Percentiles rank a stretch among this genome's conserved stretches.
Conservation (phyloP, 1,139 yeast species). For the Ashbya aceris region DNA sequence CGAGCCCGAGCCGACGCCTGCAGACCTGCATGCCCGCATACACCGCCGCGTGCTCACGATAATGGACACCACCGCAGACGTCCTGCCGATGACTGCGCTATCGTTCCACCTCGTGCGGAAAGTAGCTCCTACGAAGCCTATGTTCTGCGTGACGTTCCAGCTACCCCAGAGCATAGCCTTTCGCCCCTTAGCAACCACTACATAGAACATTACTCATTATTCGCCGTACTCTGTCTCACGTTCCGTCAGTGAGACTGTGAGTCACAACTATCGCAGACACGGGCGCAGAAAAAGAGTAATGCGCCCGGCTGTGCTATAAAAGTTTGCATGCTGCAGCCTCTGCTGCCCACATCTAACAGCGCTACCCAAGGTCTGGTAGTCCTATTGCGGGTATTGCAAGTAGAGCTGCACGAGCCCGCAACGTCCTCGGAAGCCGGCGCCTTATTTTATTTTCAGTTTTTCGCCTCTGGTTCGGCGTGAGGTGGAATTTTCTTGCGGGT, state of each 20-base stretch:
- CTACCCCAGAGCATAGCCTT: conserved; percentile 75
- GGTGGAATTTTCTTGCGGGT: no score
- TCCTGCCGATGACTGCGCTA: conserved; percentile 39
- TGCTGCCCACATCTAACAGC: no score
- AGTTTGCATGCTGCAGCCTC: no score
- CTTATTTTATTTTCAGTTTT: neutral
- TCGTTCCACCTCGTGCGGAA: conserved; percentile 76
- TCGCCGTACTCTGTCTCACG: no score
- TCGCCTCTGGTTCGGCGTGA: neutral
- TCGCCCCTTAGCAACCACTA: neutral
- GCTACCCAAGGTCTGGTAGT: no score
- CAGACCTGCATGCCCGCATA: conserved; percentile 55
- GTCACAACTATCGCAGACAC: no score
- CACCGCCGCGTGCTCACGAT: conserved; percentile 48
- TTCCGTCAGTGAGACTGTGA: no score
- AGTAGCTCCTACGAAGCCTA: conserved; percentile 94
- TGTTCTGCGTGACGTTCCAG: conserved; percentile 79
- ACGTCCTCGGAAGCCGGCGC: neutral
- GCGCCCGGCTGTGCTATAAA: no score
- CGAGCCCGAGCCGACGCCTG: conserved; percentile 61
- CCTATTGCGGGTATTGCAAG: no score
- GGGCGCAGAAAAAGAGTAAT: no score
- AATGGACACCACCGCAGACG: conserved; percentile 35
- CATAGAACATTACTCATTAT: no score
- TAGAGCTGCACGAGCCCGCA: conserved; percentile 1